Evolutionary conservation across 2,329 filamentous ascomycete species (phyloP), one percentile per base, ranked within the genome.

Genomic region (Exophiala sp.): DNA sequence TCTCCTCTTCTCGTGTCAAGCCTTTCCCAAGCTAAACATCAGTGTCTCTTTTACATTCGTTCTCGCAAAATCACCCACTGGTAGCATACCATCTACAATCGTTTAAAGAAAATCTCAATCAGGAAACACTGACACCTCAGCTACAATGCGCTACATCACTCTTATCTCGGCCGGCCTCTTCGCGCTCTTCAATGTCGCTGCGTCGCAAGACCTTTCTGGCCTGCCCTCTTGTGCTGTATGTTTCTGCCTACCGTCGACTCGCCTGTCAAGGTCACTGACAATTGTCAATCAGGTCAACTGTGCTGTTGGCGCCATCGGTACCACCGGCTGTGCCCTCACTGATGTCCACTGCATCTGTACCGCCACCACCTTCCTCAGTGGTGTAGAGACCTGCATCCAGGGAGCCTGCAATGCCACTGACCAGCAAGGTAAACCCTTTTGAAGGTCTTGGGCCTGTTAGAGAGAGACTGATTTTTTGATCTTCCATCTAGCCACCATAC

Each of bases 171-270:
- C 52, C 20, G 53, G 53, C 34, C 11, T 57, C 18, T 44, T 55
- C 3, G 46, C 54, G 18, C 54, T 56, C 33, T 43, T 54, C 32
- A 45, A 47, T 20, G 32, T 59, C n/a, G 53, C 47, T n/a, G 44
- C 53, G 18, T 38, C 57, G 18, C 57, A 59, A 42, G 47, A 49
- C 24, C 47, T 57, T 2, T 54, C 53, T 8, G 21, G 11, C 44
- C 50, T 59, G 11, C 57, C 57, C 11, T 10, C 47, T 3, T 59
- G 57, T 29, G 57, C 57, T 21, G 54, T 57, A 53, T 3, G 56
- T 55, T 18, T 36, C n/a, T 5, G 3, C 29, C 8, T 4, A 20
- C 42, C 16, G 14, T 33, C 7, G 18, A n/a, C n/a, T 16, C 36
- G 7, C 14, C 18, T 14, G 29, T 18, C 20, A 36, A 29, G 10